phyloP scores from a whole-genome alignment of 495 filamentous ascomycete genomes.

The Hypoxylon perforatum region DNA sequence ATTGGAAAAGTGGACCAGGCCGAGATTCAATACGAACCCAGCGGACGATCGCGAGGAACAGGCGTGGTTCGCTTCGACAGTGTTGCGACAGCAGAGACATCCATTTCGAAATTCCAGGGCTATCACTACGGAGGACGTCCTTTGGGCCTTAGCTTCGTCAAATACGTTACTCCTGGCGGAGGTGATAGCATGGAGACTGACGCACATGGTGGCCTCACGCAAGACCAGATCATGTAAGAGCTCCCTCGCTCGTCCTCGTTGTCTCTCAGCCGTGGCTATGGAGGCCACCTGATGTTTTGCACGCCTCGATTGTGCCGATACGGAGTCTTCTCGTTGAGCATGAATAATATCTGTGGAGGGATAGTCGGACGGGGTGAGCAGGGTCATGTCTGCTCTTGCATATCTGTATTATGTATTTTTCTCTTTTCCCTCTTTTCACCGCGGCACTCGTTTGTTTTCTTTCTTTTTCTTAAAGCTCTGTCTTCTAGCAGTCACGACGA shows the following conservation, averaged over 20 bases:
- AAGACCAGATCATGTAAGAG: conserved; percentile 95
- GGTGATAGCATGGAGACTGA: conserved; percentile 87
- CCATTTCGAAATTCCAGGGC: conserved; percentile 96
- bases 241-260: background rate
- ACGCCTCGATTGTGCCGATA: conserved; percentile 6
- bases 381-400: conserved; percentile 26
- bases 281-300: conserved; percentile 1
- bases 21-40: conserved; percentile 98
- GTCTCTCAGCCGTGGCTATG: background rate
- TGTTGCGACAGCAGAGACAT: conserved; percentile 85
- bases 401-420: conserved; percentile 36
- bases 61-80: conserved; percentile 94
- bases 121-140: conserved; percentile 98
- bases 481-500: conserved; percentile 23
- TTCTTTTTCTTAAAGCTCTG: conserved; percentile 2
- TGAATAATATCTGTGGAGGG: conserved; percentile 11
- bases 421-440: conserved; percentile 13
- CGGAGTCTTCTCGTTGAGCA: conserved; percentile 11
- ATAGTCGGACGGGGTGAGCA: conserved; percentile 30
- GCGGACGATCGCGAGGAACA: conserved; percentile 92
- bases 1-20: conserved; percentile 98
- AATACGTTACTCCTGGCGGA: conserved; percentile 76
- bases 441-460: conserved; percentile 22
- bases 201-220: conserved; percentile 78
- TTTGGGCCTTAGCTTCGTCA: conserved; percentile 90